phyloP scores from a whole-genome alignment of 768 basidiomycete genomes.

The Collybiopsis luxurians region DNA sequence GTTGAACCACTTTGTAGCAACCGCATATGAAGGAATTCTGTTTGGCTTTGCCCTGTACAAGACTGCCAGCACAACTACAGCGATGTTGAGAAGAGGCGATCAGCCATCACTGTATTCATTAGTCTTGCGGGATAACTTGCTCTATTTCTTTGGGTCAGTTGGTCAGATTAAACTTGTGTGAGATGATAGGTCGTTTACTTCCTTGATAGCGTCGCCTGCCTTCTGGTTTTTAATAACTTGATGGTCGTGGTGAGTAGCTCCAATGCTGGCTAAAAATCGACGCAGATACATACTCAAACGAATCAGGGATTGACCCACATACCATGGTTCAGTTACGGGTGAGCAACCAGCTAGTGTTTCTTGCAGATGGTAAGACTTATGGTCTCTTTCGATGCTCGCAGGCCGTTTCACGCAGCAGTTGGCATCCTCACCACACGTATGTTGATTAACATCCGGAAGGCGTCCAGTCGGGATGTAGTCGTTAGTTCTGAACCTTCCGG shows the following conservation, averaged over 20 bases:
- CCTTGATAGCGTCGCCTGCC: constrained; percentile 29
- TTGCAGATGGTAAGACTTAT: background rate
- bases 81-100: constrained; percentile 20
- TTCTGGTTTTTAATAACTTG: constrained; percentile 44
- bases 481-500: background rate
- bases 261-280: background rate
- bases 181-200: background rate
- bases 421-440: constrained; percentile 47
- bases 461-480: background rate
- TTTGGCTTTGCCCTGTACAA: constrained; percentile 34
- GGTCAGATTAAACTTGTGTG: background rate
- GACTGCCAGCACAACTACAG: constrained; percentile 21
- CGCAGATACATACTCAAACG: background rate
- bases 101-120: constrained; percentile 28
- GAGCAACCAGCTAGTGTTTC: background rate
- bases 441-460: constrained; percentile 43
- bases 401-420: constrained; percentile 46
- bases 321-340: constrained; percentile 50
- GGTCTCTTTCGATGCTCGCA: constrained; percentile 3
- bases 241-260: constrained; percentile 38
- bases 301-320: constrained; percentile 38
- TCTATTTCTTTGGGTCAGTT: constrained; percentile 42
- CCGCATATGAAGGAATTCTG: constrained; percentile 34
- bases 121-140: constrained; percentile 39
- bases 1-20: constrained; percentile 22